These are phyloP conservation scores for Fusarium bulbicola DNA, from an alignment of 2,329 filamentous ascomycete species.

Conservation along the genomic window DNA sequence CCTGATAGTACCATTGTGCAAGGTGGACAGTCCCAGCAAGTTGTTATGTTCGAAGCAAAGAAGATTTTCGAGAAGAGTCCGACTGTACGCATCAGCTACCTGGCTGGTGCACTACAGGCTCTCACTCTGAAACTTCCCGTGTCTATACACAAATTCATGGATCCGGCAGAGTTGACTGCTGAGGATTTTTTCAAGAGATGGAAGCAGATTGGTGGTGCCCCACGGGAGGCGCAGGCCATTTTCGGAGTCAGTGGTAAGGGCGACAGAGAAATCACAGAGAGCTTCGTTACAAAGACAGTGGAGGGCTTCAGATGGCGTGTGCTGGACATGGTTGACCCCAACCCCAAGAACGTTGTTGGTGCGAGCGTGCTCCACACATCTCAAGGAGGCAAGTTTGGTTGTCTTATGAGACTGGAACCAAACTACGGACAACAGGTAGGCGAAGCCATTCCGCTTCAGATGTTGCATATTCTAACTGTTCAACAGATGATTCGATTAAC, in stretches of 20 bases:
- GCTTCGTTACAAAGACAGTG: conserved; percentile 76
- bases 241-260: conserved; percentile 71
- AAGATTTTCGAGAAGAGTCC: conserved; percentile 84
- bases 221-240: conserved; percentile 87
- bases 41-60: conserved; percentile 91
- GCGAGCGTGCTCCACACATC: conserved; percentile 86
- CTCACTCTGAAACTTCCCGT: conserved; percentile 91
- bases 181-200: conserved; percentile 99
- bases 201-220: conserved; percentile 94
- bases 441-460: conserved; percentile 20
- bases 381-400: conserved; percentile 90
- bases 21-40: conserved; percentile 86
- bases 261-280: conserved; percentile 72
- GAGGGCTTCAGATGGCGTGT: conserved; percentile 92
- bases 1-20: conserved; percentile 83
- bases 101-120: conserved; percentile 92
- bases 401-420: conserved; percentile 90
- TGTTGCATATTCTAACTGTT: conserved; percentile 18
- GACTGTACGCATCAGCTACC: conserved; percentile 92
- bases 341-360: conserved; percentile 92
- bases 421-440: conserved; percentile 91
- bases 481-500: conserved; percentile 92
- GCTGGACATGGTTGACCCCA: conserved; percentile 87
- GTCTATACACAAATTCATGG: conserved; percentile 95
- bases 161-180: conserved; percentile 81